Base-by-base conservation (phyloP, 768 basidiomycete genomes). In the Scleroderma bovista region DNA sequence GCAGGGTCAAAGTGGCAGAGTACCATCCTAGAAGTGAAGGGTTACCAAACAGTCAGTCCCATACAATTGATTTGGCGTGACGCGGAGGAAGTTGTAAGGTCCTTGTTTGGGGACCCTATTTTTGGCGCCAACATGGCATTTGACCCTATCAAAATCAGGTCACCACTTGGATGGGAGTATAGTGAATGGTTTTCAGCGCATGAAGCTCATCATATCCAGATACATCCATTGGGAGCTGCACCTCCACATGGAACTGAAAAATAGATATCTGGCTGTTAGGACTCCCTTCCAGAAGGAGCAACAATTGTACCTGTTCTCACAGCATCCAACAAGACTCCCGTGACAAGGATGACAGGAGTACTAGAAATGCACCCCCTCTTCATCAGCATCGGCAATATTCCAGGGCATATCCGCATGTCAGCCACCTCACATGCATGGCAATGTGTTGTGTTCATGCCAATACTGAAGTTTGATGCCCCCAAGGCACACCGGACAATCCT, bases 261-360 rank as follows among this genome's bases (percentile, higher is more conserved):
- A 36, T 36, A 17, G 34, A 10, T 17, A 6, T 36, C 34, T 36
- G 13, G 6, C 17, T n/a, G n/a, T n/a, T n/a, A 36, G 34, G 34
- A 36, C 15, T 36, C 34, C 34, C 44, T 46, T 31, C 44, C 44
- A 6, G 6, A 31, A 7, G 44, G 44, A 0, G 32, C 44, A 13
- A 46, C n/a, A 12, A 46, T 46, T 1, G 9, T 46, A 22, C 44
- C 32, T 3, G 32, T 46, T 8, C 12, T 46, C 5, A 6, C 33
- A 12, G 62, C 64, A 6, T 65, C 65, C 0, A 64, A 71, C 50
- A 71, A 71, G 49, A 69, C 69, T 12, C 58, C 58, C 34, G 60
- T 71, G 12, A 63, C 67, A 1, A 47, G 56, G 6, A 59, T 59
- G 51, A 66, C 60, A 10, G 26, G 26, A 13, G 34, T 7, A 13